phyloP scores from a whole-genome alignment of 768 basidiomycete species.

The Mycena olivaceomarginata region DNA sequence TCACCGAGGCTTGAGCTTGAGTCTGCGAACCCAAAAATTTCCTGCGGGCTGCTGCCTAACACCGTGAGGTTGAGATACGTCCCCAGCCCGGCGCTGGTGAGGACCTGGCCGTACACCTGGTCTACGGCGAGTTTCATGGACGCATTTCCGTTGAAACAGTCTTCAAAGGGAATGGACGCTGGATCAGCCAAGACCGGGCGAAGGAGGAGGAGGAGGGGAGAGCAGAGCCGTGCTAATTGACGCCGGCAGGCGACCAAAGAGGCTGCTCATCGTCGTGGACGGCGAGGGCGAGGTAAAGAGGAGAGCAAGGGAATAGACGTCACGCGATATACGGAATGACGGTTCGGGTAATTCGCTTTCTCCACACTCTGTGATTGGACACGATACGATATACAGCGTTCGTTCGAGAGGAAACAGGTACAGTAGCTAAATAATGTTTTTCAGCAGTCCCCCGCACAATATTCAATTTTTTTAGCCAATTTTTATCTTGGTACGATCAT shows the following conservation, averaged over 20 bases:
- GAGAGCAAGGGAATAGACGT: slow-evolving; percentile 26
- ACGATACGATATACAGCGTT: not conserved
- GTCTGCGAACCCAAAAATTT: slow-evolving; percentile 77
- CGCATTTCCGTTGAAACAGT: slow-evolving; percentile 78
- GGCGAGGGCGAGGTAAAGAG: slow-evolving; percentile 38
- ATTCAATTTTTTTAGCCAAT: not conserved
- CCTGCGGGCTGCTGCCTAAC: slow-evolving; percentile 76
- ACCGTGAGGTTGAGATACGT: slow-evolving; percentile 82
- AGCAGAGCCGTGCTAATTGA: slow-evolving; percentile 44
- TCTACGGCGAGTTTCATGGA: slow-evolving; percentile 79
- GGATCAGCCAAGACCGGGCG: slow-evolving; percentile 68
- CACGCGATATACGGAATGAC: slow-evolving; percentile 13
- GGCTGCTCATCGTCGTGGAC: slow-evolving; percentile 50
- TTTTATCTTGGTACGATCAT: not conserved
- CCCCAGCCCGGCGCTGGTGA: slow-evolving; percentile 63
- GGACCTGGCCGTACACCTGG: slow-evolving; percentile 84
- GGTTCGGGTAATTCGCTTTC: slow-evolving; percentile 12
- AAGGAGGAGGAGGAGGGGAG: slow-evolving; percentile 51
- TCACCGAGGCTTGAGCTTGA: slow-evolving; percentile 80
- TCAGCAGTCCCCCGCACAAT: not conserved
- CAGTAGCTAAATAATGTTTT: not conserved
- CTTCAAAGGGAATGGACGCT: slow-evolving; percentile 76
- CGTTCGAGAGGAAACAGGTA: not conserved
- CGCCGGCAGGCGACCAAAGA: slow-evolving; percentile 38
- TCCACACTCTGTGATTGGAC: not conserved